Evolutionary conservation across 495 filamentous ascomycete species (phyloP).

Genomic region (Articulospora tetracladia): DNA sequence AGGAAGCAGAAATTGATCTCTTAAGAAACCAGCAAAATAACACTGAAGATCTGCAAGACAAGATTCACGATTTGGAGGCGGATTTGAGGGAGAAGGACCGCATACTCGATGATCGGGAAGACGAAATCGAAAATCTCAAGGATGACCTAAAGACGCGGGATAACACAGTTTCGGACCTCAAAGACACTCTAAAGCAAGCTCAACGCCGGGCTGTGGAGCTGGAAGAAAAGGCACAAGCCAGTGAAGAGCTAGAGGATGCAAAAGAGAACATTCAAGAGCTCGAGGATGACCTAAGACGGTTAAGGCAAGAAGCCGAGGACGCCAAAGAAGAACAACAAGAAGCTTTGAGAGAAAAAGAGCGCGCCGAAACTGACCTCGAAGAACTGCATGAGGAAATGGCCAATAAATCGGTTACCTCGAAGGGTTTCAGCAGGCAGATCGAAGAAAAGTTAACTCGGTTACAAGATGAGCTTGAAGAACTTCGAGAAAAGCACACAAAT

Average conservation of each 20-base stretch:
- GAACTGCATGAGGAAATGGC: conserved; percentile 74
- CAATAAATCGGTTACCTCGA: conserved; percentile 73
- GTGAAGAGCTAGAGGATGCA: conserved; percentile 51
- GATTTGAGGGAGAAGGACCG: conserved; percentile 64
- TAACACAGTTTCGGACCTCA: conserved; percentile 46
- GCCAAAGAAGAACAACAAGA: conserved; percentile 57
- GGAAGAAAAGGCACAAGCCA: conserved; percentile 53
- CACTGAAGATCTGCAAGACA: conserved; percentile 59
- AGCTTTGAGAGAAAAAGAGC: conserved; percentile 58
- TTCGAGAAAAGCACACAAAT: conserved; percentile 46
- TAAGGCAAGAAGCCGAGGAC: conserved; percentile 48
- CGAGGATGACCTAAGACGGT: conserved; percentile 37
- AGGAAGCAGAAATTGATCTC: conserved; percentile 42
- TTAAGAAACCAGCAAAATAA: conserved; percentile 48
- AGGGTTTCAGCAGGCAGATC: conserved; percentile 69
- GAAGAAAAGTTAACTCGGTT: conserved; percentile 66
- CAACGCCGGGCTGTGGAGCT: conserved; percentile 57
- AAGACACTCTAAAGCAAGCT: conserved; percentile 48
- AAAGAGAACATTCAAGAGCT: conserved; percentile 46
- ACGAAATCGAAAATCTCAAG: conserved; percentile 58
- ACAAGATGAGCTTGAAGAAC: conserved; percentile 56
- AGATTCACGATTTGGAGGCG: conserved; percentile 64
- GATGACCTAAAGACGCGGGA: conserved; percentile 50
- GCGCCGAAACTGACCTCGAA: conserved; percentile 53
- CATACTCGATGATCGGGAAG: conserved; percentile 58